phyloP scores from a whole-genome alignment of 768 basidiomycete species.

The Lentinula detonsa region DNA sequence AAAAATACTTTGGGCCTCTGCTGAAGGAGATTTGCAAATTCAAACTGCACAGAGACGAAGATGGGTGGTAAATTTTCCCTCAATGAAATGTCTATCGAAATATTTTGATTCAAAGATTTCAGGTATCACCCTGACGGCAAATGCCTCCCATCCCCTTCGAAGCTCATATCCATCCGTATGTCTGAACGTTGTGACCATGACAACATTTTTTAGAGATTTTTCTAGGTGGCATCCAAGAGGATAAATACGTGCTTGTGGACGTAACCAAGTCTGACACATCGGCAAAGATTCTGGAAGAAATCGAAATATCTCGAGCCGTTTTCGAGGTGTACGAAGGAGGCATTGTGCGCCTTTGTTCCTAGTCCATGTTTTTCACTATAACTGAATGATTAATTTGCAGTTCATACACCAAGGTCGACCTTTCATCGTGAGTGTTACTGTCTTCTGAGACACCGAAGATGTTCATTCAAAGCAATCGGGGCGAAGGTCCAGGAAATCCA shows the following conservation, averaged over 20 bases:
- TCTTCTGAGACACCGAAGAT: not conserved
- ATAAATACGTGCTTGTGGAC: conserved; percentile 72
- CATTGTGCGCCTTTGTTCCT: conserved; percentile 41
- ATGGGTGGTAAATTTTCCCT: conserved; percentile 60
- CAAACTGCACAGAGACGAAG: conserved; percentile 59
- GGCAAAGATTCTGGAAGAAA: conserved; percentile 63
- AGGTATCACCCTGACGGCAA: conserved; percentile 85
- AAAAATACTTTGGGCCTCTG: conserved; percentile 63
- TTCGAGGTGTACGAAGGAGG: conserved; percentile 91
- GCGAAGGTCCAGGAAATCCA: conserved; percentile 71
- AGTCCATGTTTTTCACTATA: not conserved
- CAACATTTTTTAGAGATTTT: not conserved
- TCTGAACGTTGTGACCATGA: not conserved
- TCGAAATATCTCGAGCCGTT: conserved; percentile 76
- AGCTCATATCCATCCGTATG: conserved; percentile 62
- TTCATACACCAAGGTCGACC: conserved; percentile 87
- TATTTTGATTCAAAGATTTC: not conserved
- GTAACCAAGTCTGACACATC: conserved; percentile 36
- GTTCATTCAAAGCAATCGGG: not conserved
- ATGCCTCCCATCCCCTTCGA: conserved; percentile 72
- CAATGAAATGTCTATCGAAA: not conserved
- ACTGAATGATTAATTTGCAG: conserved; percentile 24
- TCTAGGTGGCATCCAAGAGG: conserved; percentile 62
- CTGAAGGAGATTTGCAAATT: conserved; percentile 55
- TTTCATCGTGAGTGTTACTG: conserved; percentile 50